Percentiles rank a stretch among this genome's conserved stretches.
phyloP scores from a whole-genome alignment of 31 red algal genomes.

The Asparagopsis taxiformis region DNA sequence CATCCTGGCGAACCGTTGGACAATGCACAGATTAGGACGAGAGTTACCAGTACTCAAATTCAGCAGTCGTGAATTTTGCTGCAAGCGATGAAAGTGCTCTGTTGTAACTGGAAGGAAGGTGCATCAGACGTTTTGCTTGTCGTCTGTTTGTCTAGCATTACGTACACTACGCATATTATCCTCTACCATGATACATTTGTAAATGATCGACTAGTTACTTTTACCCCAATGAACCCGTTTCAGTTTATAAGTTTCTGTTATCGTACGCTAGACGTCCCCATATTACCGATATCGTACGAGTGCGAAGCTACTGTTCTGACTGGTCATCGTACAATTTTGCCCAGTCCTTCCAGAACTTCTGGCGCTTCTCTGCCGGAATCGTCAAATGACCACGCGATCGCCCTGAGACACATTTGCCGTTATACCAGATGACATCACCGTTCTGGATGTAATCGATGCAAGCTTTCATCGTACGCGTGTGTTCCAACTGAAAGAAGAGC shows the following conservation, averaged over 20 bases:
- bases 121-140: too few species aligned
- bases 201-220: too few species aligned
- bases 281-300: neutral
- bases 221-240: too few species aligned
- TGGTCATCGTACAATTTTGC: slow-evolving; percentile 4
- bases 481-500: slow-evolving; percentile 32
- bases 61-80: slow-evolving; percentile 1
- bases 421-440: slow-evolving; percentile 36
- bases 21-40: slow-evolving; percentile 1
- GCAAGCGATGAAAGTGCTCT: slow-evolving; percentile 10
- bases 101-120: neutral
- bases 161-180: too few species aligned
- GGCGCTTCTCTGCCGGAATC: slow-evolving; percentile 27
- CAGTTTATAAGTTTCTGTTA: neutral
- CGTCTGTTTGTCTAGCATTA: too few species aligned
- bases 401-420: slow-evolving; percentile 35
- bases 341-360: slow-evolving; percentile 45
- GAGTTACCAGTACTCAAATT: too few species aligned
- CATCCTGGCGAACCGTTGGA: slow-evolving; percentile 45
- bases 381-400: slow-evolving; percentile 15
- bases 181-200: too few species aligned
- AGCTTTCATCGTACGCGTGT: slow-evolving; percentile 83
- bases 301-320: slow-evolving; percentile 9
- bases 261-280: neutral
- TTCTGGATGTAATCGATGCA: slow-evolving; percentile 67